Conservation (phyloP, 2,329 filamentous ascomycete genomes). For the Penicillium occitanis region DNA sequence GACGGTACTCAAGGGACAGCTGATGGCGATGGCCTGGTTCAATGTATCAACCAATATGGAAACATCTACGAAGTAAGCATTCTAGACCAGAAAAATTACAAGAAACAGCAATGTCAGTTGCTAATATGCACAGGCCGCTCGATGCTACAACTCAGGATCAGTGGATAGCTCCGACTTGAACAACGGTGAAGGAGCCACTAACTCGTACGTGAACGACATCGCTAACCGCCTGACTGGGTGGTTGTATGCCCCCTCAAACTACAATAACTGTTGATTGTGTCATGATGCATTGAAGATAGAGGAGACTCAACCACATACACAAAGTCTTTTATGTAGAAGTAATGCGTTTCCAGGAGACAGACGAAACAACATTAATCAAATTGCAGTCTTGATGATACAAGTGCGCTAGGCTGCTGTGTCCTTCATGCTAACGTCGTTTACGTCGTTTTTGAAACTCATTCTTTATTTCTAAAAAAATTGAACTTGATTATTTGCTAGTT, state of each 20-base stretch:
- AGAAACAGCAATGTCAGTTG: background rate
- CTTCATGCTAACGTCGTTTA: background rate
- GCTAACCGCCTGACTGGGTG: conserved; percentile 19
- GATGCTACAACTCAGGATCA: conserved; percentile 21
- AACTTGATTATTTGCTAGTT: background rate
- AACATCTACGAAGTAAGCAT: conserved; percentile 18
- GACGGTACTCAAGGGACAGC: conserved; percentile 17
- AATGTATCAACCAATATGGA: conserved; percentile 20
- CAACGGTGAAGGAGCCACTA: conserved; percentile 16
- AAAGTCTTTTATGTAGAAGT: background rate
- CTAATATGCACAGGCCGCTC: conserved; percentile 14
- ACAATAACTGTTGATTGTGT: conserved; percentile 3
- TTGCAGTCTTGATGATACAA: background rate
- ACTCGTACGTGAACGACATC: conserved; percentile 21
- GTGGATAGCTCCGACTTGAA: conserved; percentile 18
- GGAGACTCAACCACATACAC: background rate
- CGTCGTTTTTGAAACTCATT: background rate
- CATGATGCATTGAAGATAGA: background rate
- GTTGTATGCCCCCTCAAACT: conserved; percentile 11
- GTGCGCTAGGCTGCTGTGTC: background rate
- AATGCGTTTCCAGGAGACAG: background rate
- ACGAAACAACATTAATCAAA: background rate
- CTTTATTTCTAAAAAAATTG: background rate
- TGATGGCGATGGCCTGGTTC: conserved; percentile 17
- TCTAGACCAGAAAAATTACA: background rate